Evolutionary conservation across 208 protist genomes (phyloP).

Genomic region (Angomonas ambiguus): DNA sequence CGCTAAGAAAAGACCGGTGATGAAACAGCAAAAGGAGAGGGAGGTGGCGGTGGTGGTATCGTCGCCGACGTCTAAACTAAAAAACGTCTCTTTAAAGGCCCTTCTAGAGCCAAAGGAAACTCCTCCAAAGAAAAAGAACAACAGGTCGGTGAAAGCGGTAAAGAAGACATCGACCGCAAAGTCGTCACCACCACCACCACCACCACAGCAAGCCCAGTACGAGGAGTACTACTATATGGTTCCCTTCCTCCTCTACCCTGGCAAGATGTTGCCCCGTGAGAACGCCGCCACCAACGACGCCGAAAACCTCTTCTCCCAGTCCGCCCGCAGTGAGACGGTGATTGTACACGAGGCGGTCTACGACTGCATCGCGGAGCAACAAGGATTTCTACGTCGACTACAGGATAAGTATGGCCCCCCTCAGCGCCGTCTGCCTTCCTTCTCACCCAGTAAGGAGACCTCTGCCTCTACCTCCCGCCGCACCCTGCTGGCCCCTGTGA

Average conservation of each 20-base stretch:
- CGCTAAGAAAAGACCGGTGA: background rate
- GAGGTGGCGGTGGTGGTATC: background rate
- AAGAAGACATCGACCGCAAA: too few species aligned
- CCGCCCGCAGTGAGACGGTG: background rate
- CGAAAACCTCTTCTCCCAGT: background rate
- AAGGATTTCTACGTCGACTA: background rate
- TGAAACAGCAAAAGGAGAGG: background rate
- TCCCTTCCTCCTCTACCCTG: constrained; percentile 51
- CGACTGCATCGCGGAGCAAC: background rate
- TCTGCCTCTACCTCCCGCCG: background rate
- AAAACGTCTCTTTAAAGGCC: background rate
- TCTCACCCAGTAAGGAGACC: background rate
- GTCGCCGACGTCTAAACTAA: background rate
- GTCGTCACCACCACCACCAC: too few species aligned
- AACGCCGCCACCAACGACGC: constrained; percentile 11
- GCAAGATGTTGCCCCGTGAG: background rate
- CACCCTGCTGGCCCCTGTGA: background rate
- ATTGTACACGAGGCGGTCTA: background rate
- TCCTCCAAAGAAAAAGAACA: background rate
- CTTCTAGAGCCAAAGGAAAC: background rate
- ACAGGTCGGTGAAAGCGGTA: background rate
- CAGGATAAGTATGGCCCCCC: background rate
- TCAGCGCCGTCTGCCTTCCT: background rate
- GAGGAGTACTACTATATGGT: constrained; percentile 19
- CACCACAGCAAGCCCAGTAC: too few species aligned